Conservation (phyloP, 768 basidiomycete species). For the Lentinula raphanica region DNA sequence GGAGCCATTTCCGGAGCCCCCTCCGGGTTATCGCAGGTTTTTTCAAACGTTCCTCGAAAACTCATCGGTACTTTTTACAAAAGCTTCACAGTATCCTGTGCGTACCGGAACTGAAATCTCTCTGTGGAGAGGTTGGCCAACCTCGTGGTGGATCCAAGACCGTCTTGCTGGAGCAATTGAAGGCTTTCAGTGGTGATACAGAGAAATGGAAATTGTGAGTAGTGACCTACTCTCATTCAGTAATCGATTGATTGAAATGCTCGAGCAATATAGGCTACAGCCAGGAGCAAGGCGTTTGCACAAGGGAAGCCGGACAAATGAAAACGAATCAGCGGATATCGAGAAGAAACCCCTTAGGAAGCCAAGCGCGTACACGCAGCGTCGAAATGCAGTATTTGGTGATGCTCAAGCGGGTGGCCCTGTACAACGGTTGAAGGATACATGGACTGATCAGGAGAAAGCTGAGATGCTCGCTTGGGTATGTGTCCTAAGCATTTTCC, state of each 20-base stretch:
- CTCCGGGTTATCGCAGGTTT: no score
- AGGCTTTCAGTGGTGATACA: constrained; percentile 11
- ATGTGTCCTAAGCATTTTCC: neutral
- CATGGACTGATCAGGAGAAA: neutral
- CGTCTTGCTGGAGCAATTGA: constrained; percentile 7
- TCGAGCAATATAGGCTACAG: neutral
- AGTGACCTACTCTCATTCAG: neutral
- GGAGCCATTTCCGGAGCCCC: no score
- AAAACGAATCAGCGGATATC: neutral
- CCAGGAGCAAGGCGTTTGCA: neutral
- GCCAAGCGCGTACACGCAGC: neutral
- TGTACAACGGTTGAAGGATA: neutral
- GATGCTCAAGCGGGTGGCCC: neutral
- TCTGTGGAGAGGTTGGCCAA: neutral
- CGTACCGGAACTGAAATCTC: neutral
- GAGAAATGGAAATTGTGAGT: constrained; percentile 13
- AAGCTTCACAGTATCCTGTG: no score
- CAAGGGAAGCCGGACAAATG: neutral
- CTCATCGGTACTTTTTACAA: no score
- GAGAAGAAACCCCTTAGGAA: neutral
- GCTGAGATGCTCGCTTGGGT: neutral
- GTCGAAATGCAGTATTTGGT: neutral
- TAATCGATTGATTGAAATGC: neutral
- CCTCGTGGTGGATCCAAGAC: constrained; percentile 7
- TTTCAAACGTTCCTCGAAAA: no score